phyloP scores from a whole-genome alignment of 73 alveolate species.

The Chromera velia region DNA sequence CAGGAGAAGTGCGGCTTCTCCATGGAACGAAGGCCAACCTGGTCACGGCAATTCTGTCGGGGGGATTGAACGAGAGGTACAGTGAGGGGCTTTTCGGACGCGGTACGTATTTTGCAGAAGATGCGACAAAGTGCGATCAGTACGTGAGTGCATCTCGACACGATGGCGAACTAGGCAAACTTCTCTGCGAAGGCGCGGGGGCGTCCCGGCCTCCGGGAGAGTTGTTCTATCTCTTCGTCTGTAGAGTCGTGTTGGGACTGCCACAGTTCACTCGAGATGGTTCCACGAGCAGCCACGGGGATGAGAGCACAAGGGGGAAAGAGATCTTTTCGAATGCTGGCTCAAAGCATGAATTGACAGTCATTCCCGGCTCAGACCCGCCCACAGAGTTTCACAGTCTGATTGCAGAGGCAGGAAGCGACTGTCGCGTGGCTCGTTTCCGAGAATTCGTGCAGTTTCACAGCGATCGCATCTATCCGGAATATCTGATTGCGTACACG shows the following conservation, averaged over 20 bases:
- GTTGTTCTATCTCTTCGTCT: constrained; percentile 10
- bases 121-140: constrained; percentile 5
- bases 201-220: background rate
- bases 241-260: constrained; percentile 4
- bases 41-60: constrained; percentile 22
- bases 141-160: constrained; percentile 3
- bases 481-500: constrained; percentile 19
- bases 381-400: constrained; percentile 15
- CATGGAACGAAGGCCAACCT: constrained; percentile 1
- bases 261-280: too few species aligned
- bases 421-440: constrained; percentile 7
- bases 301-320: background rate
- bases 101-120: constrained; percentile 39
- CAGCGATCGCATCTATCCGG: constrained; percentile 30
- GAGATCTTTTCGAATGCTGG: background rate
- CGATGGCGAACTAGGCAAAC: background rate
- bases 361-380: constrained; percentile 15
- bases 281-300: too few species aligned
- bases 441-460: constrained; percentile 31
- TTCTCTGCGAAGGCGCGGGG: background rate
- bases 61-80: constrained; percentile 40
- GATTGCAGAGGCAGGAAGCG: constrained; percentile 28
- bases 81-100: constrained; percentile 31
- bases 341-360: constrained; percentile 3
- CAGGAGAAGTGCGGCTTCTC: too few species aligned